Percentiles rank a stretch among this genome's conserved stretches.
Conservation (phyloP, 176 grass and related monocot species). For the Urochloa ruziziensis region DNA sequence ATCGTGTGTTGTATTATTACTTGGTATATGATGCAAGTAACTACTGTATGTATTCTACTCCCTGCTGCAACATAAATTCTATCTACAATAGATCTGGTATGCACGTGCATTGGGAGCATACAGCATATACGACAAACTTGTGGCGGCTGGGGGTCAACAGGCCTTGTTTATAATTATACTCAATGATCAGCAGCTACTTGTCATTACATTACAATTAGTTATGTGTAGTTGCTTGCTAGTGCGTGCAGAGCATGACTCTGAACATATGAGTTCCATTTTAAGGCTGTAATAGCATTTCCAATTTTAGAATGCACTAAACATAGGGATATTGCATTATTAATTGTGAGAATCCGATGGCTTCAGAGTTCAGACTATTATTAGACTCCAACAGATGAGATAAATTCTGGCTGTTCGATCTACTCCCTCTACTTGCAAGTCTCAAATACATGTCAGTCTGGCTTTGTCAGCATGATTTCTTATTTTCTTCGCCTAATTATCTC, state of each 20-base stretch:
- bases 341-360: background rate
- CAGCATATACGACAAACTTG: slow-evolving; percentile 31
- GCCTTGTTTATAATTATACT: background rate
- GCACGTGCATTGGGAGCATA: slow-evolving; percentile 6
- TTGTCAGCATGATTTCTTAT: background rate
- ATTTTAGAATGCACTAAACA: background rate
- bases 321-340: background rate
- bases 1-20: background rate
- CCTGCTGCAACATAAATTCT: background rate
- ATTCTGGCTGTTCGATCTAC: background rate
- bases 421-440: background rate
- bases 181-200: background rate
- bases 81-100: background rate
- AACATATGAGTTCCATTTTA: background rate
- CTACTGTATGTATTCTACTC: background rate
- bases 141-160: slow-evolving; percentile 33
- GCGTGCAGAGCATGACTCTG: background rate
- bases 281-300: background rate
- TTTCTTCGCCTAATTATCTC: background rate
- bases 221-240: background rate
- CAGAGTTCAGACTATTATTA: background rate
- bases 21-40: background rate
- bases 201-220: background rate
- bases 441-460: too few species aligned
- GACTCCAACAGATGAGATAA: background rate